phyloP scores from a whole-genome alignment of 495 filamentous ascomycete species.

The Annulohypoxylon stygium region DNA sequence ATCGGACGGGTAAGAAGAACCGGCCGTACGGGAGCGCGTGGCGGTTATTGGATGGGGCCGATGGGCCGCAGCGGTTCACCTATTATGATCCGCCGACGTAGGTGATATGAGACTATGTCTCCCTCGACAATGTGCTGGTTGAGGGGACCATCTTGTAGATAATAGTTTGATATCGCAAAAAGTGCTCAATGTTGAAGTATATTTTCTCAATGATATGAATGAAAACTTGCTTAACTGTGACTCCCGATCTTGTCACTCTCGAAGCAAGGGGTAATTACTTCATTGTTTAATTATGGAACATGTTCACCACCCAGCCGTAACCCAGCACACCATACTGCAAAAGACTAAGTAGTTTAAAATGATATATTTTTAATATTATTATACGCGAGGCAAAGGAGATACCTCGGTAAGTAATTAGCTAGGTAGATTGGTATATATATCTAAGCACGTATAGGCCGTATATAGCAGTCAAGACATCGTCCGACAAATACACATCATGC shows the following conservation, averaged over 20 bases:
- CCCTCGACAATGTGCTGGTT: neutral
- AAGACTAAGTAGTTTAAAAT: neutral
- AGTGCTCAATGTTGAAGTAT: too few species aligned
- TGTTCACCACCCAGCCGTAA: neutral
- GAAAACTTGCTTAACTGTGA: too few species aligned
- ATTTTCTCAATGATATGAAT: too few species aligned
- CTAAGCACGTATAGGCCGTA: neutral
- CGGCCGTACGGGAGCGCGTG: neutral
- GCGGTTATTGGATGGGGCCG: neutral
- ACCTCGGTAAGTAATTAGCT: neutral
- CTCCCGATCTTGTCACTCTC: too few species aligned
- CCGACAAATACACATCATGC: slow-evolving; percentile 2
- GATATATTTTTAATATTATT: slow-evolving; percentile 5
- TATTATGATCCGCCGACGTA: neutral
- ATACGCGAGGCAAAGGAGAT: neutral
- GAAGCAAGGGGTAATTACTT: too few species aligned
- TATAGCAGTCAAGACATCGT: slow-evolving; percentile 2
- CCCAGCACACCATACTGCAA: neutral
- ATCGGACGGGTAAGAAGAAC: neutral
- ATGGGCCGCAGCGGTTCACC: neutral
- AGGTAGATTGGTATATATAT: neutral
- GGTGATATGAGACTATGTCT: neutral
- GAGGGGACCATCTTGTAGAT: neutral
- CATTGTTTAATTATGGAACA: too few species aligned
- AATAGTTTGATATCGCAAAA: neutral